phyloP scores from a whole-genome alignment of 2,329 filamentous ascomycete species.

The Botrytis pseudocinerea region DNA sequence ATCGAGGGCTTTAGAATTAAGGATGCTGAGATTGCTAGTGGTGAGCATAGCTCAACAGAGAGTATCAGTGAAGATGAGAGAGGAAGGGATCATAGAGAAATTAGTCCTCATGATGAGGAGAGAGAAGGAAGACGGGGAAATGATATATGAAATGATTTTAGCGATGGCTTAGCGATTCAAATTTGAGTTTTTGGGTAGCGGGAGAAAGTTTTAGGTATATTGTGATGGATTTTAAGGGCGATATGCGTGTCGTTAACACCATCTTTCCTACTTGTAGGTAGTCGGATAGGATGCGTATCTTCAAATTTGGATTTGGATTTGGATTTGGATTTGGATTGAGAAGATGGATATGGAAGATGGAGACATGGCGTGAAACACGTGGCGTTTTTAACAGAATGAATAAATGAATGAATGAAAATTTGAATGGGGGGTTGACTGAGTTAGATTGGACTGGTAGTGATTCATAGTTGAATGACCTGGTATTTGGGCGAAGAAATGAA shows the following conservation, averaged over 20 bases:
- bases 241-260: not conserved
- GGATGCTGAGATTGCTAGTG: slow-evolving; percentile 19
- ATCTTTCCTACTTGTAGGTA: slow-evolving; percentile 1
- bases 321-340: not conserved
- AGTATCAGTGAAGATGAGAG: slow-evolving; percentile 13
- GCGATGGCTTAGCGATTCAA: not conserved
- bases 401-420: not conserved
- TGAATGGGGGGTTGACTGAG: not conserved
- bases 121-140: not conserved
- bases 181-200: slow-evolving; percentile 1
- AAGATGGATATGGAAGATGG: not conserved
- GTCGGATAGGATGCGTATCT: not conserved
- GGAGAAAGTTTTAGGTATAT: not conserved
- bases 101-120: not conserved
- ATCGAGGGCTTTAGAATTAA: slow-evolving; percentile 25
- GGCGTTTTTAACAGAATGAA: slow-evolving; percentile 62
- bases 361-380: slow-evolving; percentile 54
- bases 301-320: not conserved
- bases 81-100: not conserved
- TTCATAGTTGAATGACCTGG: not conserved
- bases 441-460: not conserved
- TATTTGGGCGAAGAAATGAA: slow-evolving; percentile 64
- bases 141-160: slow-evolving; percentile 11
- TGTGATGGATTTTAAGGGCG: not conserved
- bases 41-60: not conserved